Evolutionary conservation across 371 early-diverging fungal species (phyloP).

Genomic region (Rhizomucor miehei): DNA sequence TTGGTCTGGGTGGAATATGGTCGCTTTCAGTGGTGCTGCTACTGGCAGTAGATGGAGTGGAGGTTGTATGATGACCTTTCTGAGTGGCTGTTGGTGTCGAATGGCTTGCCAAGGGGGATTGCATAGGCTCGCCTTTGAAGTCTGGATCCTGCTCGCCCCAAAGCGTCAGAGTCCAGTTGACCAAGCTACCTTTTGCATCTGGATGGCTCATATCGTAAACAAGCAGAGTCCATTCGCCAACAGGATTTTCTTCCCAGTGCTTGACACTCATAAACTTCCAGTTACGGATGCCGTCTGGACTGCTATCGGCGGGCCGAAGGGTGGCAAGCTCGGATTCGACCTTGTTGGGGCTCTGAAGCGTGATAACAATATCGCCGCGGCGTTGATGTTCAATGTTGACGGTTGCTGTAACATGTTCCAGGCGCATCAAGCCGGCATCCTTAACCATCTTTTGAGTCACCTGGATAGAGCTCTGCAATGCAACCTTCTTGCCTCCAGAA

Average conservation of each 20-base stretch:
- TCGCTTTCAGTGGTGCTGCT: background rate
- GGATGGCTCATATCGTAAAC: conserved; percentile 55
- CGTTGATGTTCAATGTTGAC: conserved; percentile 76
- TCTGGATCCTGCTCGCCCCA: conserved; percentile 59
- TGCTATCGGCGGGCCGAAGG: conserved; percentile 61
- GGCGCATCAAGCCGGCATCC: conserved; percentile 42
- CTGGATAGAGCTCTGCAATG: conserved; percentile 32
- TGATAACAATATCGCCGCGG: conserved; percentile 81
- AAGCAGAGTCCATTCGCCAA: conserved; percentile 83
- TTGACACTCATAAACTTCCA: conserved; percentile 97
- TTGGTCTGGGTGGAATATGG: conserved; percentile 15
- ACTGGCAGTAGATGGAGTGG: background rate
- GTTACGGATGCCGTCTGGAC: conserved; percentile 70
- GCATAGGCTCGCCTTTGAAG: conserved; percentile 27
- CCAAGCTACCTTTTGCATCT: conserved; percentile 36
- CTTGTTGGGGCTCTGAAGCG: conserved; percentile 69
- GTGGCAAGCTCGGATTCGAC: conserved; percentile 70
- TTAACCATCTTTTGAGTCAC: conserved; percentile 49
- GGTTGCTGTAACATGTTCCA: conserved; percentile 89
- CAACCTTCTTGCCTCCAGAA: conserved; percentile 16
- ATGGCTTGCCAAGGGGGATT: conserved; percentile 11
- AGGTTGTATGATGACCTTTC: background rate
- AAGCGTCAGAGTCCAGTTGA: conserved; percentile 68
- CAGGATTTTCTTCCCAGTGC: conserved; percentile 91
- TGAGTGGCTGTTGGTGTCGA: conserved; percentile 2